Percentiles rank a stretch among this genome's conserved stretches.
These are phyloP conservation scores for Thermoascus crustaceus DNA, from an alignment of 2,329 filamentous ascomycete species.

Conservation along the genomic window DNA sequence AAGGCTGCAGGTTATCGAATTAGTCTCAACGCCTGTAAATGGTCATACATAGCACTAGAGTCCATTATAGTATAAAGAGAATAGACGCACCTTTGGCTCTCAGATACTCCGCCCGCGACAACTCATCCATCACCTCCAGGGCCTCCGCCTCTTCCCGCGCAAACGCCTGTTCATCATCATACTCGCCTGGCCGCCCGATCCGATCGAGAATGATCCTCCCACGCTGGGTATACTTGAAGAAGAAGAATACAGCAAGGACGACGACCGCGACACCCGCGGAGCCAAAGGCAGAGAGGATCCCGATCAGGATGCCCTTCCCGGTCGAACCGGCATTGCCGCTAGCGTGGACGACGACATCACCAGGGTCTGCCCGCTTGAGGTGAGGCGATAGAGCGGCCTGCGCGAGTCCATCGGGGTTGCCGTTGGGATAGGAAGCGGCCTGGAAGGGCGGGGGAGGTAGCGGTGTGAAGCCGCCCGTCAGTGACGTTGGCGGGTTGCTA, in stretches of 20 bases:
- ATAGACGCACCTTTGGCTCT: slow-evolving; percentile 75
- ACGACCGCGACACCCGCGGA: slow-evolving; percentile 78
- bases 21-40: background rate
- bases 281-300: slow-evolving; percentile 86
- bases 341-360: slow-evolving; percentile 21
- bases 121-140: slow-evolving; percentile 89
- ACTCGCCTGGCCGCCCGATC: slow-evolving; percentile 87
- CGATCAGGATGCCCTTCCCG: slow-evolving; percentile 80
- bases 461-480: slow-evolving; percentile 11
- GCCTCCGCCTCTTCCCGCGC: slow-evolving; percentile 89
- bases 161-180: slow-evolving; percentile 95
- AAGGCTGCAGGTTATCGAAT: slow-evolving; percentile 57
- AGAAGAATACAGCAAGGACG: slow-evolving; percentile 75
- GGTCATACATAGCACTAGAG: background rate
- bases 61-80: background rate
- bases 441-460: background rate
- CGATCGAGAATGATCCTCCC: slow-evolving; percentile 90
- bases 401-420: slow-evolving; percentile 12
- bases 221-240: slow-evolving; percentile 81
- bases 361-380: slow-evolving; percentile 23
- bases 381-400: slow-evolving; percentile 1
- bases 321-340: slow-evolving; percentile 45
- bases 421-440: slow-evolving; percentile 8
- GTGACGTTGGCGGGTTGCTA: slow-evolving; percentile 21
- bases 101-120: slow-evolving; percentile 81